Percentiles rank a stretch among this genome's conserved stretches.
phyloP scores from a whole-genome alignment of 345 rosid genomes.

The Citrus reticulata region DNA sequence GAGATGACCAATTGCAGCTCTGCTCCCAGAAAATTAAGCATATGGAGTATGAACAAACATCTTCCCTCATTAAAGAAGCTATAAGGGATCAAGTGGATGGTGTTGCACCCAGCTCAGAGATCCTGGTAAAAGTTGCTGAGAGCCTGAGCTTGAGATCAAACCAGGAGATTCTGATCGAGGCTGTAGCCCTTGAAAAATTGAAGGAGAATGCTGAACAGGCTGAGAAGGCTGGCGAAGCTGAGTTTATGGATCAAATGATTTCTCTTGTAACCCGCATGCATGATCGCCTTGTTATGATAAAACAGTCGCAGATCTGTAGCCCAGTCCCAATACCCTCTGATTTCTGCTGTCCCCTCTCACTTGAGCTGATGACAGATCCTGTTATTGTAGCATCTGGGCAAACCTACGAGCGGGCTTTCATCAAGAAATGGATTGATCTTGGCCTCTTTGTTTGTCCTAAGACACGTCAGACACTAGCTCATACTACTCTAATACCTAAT shows the following conservation, averaged over 20 bases:
- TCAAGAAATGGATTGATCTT: constrained; percentile 88
- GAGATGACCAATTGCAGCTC: constrained; percentile 46
- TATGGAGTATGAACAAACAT: constrained; percentile 47
- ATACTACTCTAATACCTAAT: constrained; percentile 85
- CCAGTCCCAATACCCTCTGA: constrained; percentile 89
- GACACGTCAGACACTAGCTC: constrained; percentile 76
- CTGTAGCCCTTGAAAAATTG: constrained; percentile 90
- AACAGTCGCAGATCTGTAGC: constrained; percentile 75
- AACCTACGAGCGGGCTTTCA: constrained; percentile 87
- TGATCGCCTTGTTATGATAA: constrained; percentile 63
- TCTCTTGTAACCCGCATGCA: constrained; percentile 66
- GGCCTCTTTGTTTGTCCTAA: constrained; percentile 96
- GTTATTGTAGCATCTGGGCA: constrained; percentile 95
- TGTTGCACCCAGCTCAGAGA: constrained; percentile 60
- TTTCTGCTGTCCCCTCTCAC: constrained; percentile 94
- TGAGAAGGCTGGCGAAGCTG: constrained; percentile 69
- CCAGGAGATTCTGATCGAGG: constrained; percentile 87
- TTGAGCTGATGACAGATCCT: constrained; percentile 96
- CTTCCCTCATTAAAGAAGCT: constrained; percentile 61
- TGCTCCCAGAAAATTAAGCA: constrained; percentile 66
- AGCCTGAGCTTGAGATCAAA: constrained; percentile 75
- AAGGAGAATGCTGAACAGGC: constrained; percentile 93
- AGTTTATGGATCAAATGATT: constrained; percentile 69
- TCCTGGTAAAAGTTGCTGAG: constrained; percentile 65
- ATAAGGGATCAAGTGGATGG: constrained; percentile 52